Percentiles rank a stretch among this genome's conserved stretches.
These are phyloP conservation scores for Pleurotus djamor DNA, from an alignment of 768 basidiomycete genomes.

Conservation along the genomic window DNA sequence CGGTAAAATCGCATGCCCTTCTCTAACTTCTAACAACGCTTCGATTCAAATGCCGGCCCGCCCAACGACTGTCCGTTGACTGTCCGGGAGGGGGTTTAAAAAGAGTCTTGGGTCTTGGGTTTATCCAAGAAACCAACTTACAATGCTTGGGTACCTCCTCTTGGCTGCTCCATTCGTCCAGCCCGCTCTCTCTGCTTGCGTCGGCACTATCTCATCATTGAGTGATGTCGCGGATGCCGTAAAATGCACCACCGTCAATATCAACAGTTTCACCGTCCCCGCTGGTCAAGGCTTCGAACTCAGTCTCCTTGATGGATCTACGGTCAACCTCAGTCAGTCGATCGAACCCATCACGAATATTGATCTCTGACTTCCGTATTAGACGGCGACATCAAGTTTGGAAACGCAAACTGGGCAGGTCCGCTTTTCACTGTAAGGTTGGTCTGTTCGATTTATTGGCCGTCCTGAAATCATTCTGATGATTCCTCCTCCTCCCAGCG, in stretches of 20 bases:
- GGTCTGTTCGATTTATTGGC: constrained; percentile 4
- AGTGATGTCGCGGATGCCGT: constrained; percentile 46
- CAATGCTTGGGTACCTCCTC: neutral
- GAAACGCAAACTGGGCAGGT: constrained; percentile 47
- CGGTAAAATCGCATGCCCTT: neutral
- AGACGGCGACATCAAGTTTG: constrained; percentile 62
- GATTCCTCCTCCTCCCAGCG: constrained; percentile 25
- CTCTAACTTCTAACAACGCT: neutral
- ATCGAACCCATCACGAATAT: neutral
- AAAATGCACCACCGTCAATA: constrained; percentile 54
- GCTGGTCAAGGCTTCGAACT: constrained; percentile 50
- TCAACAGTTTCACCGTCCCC: constrained; percentile 55
- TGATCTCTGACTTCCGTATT: neutral
- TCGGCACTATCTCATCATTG: constrained; percentile 50
- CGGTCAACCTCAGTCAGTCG: constrained; percentile 54
- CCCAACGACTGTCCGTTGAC: too few species aligned
- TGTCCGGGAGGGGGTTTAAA: too few species aligned
- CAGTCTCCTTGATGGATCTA: constrained; percentile 42
- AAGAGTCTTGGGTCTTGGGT: too few species aligned
- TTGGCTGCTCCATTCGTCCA: neutral
- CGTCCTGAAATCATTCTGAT: neutral
- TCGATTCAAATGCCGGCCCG: neutral
- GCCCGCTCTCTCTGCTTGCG: constrained; percentile 1
- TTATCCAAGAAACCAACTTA: neutral
- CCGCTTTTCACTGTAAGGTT: constrained; percentile 53